Percentiles rank a stretch among this genome's conserved stretches.
Evolutionary conservation across 257 asterid genomes (phyloP).

Genomic region (Gentiana straminea): DNA sequence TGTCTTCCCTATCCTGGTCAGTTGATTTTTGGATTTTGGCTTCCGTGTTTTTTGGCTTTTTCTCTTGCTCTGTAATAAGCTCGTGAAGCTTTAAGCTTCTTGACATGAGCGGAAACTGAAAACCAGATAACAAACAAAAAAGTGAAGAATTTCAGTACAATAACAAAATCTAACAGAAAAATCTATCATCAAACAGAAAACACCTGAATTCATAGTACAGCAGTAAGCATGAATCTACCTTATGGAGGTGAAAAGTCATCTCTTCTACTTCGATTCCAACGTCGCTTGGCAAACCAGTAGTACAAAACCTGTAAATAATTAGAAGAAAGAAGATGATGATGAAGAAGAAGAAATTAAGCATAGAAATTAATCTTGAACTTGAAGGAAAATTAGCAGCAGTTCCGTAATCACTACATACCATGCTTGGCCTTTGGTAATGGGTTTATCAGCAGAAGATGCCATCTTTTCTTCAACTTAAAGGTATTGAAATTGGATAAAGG

Average conservation of each 20-base stretch:
- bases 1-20: conserved; percentile 24
- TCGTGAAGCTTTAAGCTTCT: conserved; percentile 82
- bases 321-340: conserved; percentile 1
- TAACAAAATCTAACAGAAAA: not conserved
- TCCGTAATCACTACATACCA: conserved; percentile 31
- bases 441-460: conserved; percentile 42
- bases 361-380: too few relatives aligned
- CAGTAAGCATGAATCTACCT: conserved; percentile 26
- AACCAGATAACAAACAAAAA: not conserved
- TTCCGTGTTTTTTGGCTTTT: conserved; percentile 17
- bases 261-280: conserved; percentile 66
- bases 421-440: conserved; percentile 85
- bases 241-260: conserved; percentile 92
- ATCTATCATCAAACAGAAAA: not conserved
- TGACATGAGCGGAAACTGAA: conserved; percentile 90
- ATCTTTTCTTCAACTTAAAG: conserved; percentile 13
- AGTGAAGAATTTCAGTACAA: not conserved
- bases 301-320: conserved; percentile 64
- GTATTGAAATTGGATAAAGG: not conserved
- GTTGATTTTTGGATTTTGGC: conserved; percentile 28
- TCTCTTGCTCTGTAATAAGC: conserved; percentile 69
- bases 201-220: too few relatives aligned
- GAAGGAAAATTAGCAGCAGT: too few relatives aligned
- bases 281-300: conserved; percentile 92
- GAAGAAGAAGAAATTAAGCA: too few relatives aligned